Evolutionary conservation across 768 basidiomycete genomes (phyloP).

Genomic region (Dictyophora rubrovolvata): DNA sequence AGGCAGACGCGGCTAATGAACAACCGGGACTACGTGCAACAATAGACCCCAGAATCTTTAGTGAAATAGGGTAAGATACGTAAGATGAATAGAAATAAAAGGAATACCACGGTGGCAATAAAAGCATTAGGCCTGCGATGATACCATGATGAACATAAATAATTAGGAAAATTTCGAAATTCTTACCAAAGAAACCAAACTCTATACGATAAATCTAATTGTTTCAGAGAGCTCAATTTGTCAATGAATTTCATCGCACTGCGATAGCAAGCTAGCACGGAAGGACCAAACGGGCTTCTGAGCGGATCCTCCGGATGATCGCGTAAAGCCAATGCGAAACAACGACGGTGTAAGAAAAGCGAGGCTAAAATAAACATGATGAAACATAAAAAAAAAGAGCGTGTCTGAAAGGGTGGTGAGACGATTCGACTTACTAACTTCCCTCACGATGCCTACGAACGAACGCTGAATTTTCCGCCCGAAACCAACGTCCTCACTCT

Average conservation of each 20-base stretch:
- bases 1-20: constrained; percentile 61
- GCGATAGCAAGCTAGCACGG: constrained; percentile 58
- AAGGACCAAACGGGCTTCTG: constrained; percentile 54
- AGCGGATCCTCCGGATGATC: constrained; percentile 59
- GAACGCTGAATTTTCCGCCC: neutral
- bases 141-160: neutral
- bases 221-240: constrained; percentile 35
- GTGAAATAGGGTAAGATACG: neutral
- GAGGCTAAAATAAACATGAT: constrained; percentile 38
- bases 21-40: constrained; percentile 64
- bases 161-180: neutral
- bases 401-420: neutral
- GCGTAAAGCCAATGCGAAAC: constrained; percentile 63
- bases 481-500: neutral
- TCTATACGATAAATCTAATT: constrained; percentile 48
- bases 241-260: constrained; percentile 51
- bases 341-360: constrained; percentile 64
- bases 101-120: neutral
- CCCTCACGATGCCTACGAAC: neutral
- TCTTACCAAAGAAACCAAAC: constrained; percentile 57
- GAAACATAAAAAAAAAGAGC: neutral
- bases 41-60: constrained; percentile 67
- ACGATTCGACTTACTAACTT: neutral
- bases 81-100: neutral
- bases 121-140: constrained; percentile 2